A percentile compares a stretch with the other conserved stretches of the same genome.
Conservation (phyloP, 257 asterid genomes). For the Salvia hispanica region DNA sequence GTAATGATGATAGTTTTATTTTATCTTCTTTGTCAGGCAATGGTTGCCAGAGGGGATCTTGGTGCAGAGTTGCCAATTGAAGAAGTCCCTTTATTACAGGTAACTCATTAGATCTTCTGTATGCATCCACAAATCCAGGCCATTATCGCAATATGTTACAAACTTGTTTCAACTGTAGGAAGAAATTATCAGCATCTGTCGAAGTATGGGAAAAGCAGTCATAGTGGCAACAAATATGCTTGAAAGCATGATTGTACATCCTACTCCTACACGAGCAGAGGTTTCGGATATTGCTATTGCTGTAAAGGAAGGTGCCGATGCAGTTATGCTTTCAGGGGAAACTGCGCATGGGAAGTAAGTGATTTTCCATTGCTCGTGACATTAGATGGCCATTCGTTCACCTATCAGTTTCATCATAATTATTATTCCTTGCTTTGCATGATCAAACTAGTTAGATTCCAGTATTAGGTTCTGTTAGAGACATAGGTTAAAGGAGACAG, state of each 20-base stretch:
- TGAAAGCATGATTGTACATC: conserved; percentile 98
- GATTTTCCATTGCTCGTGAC: conserved; percentile 4
- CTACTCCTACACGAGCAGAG: conserved; percentile 98
- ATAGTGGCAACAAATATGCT: conserved; percentile 99
- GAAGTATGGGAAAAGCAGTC: conserved; percentile 99
- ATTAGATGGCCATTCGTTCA: conserved; percentile 15
- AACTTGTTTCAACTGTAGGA: conserved; percentile 56
- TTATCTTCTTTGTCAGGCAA: conserved; percentile 57
- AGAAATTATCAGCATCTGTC: conserved; percentile 85
- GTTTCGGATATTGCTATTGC: conserved; percentile 97
- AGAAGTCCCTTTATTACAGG: conserved; percentile 98
- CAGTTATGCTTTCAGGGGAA: conserved; percentile 99
- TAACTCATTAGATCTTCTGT: conserved; percentile 26
- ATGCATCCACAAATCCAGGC: neutral
- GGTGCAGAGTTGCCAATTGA: conserved; percentile 96
- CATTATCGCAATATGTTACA: conserved; percentile 14
- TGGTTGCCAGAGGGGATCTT: conserved; percentile 99
- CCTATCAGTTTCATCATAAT: neutral
- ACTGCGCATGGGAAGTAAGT: conserved; percentile 98
- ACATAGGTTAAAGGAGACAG: too few relatives aligned
- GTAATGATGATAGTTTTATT: conserved; percentile 22
- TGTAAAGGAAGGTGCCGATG: conserved; percentile 95
- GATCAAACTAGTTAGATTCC: conserved; percentile 24
- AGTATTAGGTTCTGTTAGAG: conserved; percentile 32
- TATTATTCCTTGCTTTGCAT: conserved; percentile 3